Conservation (phyloP, 768 basidiomycete species). For the Xerocomus potaroensis region DNA sequence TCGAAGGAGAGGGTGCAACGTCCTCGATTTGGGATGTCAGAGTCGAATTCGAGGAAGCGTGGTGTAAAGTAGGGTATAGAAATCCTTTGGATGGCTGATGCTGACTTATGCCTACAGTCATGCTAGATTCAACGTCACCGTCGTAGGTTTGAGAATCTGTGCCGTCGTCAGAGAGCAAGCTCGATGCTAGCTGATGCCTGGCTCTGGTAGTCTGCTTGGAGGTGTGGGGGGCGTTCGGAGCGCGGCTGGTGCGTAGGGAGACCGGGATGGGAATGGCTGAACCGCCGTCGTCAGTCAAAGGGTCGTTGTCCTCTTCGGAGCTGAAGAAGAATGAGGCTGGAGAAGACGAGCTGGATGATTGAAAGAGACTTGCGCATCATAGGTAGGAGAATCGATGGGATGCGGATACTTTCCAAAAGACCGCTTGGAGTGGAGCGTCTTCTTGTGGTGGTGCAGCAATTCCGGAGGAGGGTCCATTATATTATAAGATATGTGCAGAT, state of each 20-base stretch:
- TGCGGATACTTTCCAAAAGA: conserved; percentile 69
- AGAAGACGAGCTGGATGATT: background rate
- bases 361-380: conserved; percentile 55
- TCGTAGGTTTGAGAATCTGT: conserved; percentile 88
- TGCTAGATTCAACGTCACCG: conserved; percentile 81
- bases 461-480: conserved; percentile 24
- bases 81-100: conserved; percentile 28
- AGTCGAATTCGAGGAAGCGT: conserved; percentile 51
- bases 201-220: conserved; percentile 23
- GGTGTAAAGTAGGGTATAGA: conserved; percentile 31
- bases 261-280: conserved; percentile 47
- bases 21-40: conserved; percentile 41
- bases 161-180: conserved; percentile 62
- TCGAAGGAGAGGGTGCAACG: conserved; percentile 11
- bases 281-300: conserved; percentile 70
- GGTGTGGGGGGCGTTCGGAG: conserved; percentile 25
- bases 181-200: conserved; percentile 53
- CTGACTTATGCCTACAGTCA: conserved; percentile 51
- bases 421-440: conserved; percentile 44
- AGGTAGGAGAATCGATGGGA: conserved; percentile 65
- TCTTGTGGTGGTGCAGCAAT: conserved; percentile 30
- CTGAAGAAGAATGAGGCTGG: conserved; percentile 34
- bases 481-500: background rate
- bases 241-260: conserved; percentile 20
- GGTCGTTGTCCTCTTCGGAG: conserved; percentile 87